Evolutionary conservation across 192 early-diverging fungal genomes (phyloP).

Genomic region (Mortierella claussenii): DNA sequence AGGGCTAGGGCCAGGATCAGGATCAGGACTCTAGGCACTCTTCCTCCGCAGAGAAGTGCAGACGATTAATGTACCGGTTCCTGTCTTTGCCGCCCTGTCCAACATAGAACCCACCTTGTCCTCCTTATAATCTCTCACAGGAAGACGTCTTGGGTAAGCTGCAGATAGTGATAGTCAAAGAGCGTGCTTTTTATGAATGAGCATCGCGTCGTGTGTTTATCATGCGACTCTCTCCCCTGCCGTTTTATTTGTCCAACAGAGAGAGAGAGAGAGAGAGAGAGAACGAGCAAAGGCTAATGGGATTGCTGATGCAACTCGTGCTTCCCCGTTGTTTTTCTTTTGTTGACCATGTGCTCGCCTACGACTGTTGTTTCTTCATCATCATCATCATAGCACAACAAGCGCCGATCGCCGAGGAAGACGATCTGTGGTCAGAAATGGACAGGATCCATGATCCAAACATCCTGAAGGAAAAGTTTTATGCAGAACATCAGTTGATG

Average conservation of each 20-base stretch:
- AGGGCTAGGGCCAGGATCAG: no score
- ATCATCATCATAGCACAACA: background rate
- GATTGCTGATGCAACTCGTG: no score
- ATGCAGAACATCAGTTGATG: constrained; percentile 60
- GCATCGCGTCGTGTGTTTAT: no score
- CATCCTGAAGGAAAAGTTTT: constrained; percentile 57
- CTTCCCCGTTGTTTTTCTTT: no score
- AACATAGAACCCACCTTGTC: constrained; percentile 31
- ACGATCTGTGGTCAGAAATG: constrained; percentile 32
- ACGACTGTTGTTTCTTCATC: background rate
- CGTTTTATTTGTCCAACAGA: background rate
- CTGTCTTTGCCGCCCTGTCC: background rate
- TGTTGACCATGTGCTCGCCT: no score
- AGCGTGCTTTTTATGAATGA: no score
- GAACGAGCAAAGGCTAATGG: no score
- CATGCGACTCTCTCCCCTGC: background rate
- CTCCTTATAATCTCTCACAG: constrained; percentile 45
- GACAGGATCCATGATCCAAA: constrained; percentile 29
- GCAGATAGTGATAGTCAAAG: background rate
- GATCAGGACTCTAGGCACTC: no score
- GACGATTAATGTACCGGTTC: background rate
- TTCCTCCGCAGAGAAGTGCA: background rate
- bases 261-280: no score
- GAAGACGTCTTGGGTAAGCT: constrained; percentile 42
- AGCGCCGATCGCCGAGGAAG: constrained; percentile 23